Evolutionary conservation across 176 grass and related monocot species (phyloP).

Genomic region (Carex parvula): DNA sequence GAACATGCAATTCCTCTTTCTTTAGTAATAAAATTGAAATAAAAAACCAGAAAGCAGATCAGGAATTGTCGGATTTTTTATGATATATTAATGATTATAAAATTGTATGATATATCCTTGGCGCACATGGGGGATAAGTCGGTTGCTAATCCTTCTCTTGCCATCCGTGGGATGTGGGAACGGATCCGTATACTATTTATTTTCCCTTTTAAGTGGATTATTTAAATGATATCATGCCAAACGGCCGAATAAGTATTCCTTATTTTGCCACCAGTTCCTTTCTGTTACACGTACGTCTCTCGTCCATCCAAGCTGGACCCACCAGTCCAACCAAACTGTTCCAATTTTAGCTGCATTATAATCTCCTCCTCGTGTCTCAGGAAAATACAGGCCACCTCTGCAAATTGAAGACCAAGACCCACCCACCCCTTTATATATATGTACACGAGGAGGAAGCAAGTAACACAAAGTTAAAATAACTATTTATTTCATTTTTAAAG

Average conservation of each 20-base stretch:
- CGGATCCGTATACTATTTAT: slow-evolving; percentile 4
- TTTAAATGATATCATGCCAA: not conserved
- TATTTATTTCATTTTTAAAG: too few relatives aligned
- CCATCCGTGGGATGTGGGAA: not conserved
- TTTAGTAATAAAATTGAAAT: not conserved
- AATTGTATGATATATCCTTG: slow-evolving; percentile 7
- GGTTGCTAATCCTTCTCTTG: not conserved
- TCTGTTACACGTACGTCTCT: slow-evolving; percentile 17
- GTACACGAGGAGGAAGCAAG: too few relatives aligned
- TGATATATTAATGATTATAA: slow-evolving; percentile 1
- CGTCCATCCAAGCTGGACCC: not conserved
- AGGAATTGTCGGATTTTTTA: slow-evolving; percentile 15
- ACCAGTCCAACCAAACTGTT: not conserved
- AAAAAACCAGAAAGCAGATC: not conserved
- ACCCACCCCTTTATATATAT: too few relatives aligned
- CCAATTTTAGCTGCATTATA: not conserved
- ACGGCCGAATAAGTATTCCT: not conserved
- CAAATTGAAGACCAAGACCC: too few relatives aligned
- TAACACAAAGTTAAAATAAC: too few relatives aligned
- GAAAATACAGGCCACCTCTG: too few relatives aligned
- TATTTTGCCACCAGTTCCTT: not conserved
- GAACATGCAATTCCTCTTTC: not conserved
- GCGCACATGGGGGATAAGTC: slow-evolving; percentile 22
- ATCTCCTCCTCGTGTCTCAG: too few relatives aligned
- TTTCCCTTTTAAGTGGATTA: not conserved